Evolutionary conservation across 1,284 basidiomycete genomes (phyloP), one percentile per base, ranked within the genome.

Genomic region (Apiotrichum montevideense): DNA sequence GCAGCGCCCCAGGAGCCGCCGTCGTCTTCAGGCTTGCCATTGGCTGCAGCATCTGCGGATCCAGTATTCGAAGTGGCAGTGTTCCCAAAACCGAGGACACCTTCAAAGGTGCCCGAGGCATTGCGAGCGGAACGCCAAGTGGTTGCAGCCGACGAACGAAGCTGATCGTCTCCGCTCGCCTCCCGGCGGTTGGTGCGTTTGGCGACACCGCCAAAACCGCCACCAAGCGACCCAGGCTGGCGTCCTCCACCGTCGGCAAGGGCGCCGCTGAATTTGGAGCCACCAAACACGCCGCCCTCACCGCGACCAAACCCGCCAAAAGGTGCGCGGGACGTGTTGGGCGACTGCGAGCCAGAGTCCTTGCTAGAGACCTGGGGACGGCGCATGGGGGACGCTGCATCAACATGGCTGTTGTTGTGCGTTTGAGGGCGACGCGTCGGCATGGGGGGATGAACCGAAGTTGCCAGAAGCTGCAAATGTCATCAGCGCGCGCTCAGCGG

Each of bases 21-120:
- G 11, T 59, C 57, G 39, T 46, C 70, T 61, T 52, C 72, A 65
- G 46, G 67, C 68, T 53, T 56, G 48, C 69, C 73, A 15, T 65
- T 65, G 32, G 29, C 29, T 44, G 58, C 15, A 21, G 21, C 21
- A 21, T 46, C 42, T 11, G 15, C 32, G 9, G 51, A n/a, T 35
- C 15, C 52, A 49, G 35, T 41, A 21, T 35, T 40, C 51, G 40
- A 47, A 40, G 44, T 37, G 41, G 35, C 32, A 42, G 60, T 15
- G 48, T 60, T 62, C 48, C 70, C 69, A 57, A 75, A 76, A 3
- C 73, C 75, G 8, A 76, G 66, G 33, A 76, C 75, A 45, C 74
- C 75, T 48, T 77, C 75, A 56, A 77, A 77, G 9, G 62, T 71
- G 56, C 73, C 74, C 9, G 73, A 71, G 14, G 62, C 54, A 33